Evolutionary conservation across 2,329 filamentous ascomycete species (phyloP).

Genomic region (Xylaria sp.): DNA sequence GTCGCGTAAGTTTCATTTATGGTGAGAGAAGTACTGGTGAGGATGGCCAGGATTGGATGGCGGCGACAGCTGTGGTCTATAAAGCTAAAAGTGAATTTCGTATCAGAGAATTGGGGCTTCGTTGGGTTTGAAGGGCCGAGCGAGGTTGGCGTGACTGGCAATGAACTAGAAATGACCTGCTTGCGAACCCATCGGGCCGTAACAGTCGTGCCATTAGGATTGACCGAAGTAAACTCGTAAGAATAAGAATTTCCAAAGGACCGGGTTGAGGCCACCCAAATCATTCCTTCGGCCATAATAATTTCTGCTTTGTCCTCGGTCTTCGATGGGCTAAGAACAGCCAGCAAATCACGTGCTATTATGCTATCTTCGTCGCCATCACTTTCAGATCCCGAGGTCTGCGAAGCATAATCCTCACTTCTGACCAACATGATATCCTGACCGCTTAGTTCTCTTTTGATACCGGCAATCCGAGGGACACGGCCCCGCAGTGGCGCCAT

Average conservation of each 20-base stretch:
- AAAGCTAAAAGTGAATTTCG: slow-evolving; percentile 79
- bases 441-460: slow-evolving; percentile 70
- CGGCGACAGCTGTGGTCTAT: slow-evolving; percentile 74
- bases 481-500: slow-evolving; percentile 68
- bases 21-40: slow-evolving; percentile 72
- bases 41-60: slow-evolving; percentile 78
- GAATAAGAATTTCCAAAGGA: slow-evolving; percentile 56
- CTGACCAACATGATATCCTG: slow-evolving; percentile 77
- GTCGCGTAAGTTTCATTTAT: slow-evolving; percentile 75
- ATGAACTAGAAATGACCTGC: slow-evolving; percentile 46
- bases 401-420: slow-evolving; percentile 71
- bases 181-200: slow-evolving; percentile 77
- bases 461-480: slow-evolving; percentile 71
- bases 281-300: slow-evolving; percentile 70
- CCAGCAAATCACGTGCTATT: slow-evolving; percentile 65
- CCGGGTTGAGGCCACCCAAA: slow-evolving; percentile 65
- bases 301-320: slow-evolving; percentile 70
- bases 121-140: slow-evolving; percentile 37
- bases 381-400: slow-evolving; percentile 49
- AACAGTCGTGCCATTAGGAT: slow-evolving; percentile 65
- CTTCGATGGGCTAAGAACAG: slow-evolving; percentile 72
- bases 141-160: slow-evolving; percentile 43
- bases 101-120: slow-evolving; percentile 52
- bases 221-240: slow-evolving; percentile 72
- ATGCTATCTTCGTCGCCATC: slow-evolving; percentile 57